phyloP scores from a whole-genome alignment of 192 early-diverging fungal species.

The Coemansia sp. region DNA sequence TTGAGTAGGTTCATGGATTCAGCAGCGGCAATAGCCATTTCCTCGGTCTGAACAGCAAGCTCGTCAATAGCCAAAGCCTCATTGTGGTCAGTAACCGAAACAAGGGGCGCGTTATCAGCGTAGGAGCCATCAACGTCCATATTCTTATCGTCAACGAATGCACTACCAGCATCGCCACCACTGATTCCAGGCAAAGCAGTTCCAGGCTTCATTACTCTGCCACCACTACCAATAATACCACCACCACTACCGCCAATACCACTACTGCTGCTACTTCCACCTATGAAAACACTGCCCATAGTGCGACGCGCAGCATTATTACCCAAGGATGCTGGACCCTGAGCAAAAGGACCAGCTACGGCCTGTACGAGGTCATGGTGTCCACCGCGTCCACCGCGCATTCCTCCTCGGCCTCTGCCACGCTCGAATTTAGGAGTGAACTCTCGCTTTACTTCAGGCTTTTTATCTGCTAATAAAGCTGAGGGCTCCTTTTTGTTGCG shows the following conservation, averaged over 20 bases:
- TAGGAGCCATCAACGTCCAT: neutral
- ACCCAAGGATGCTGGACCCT: constrained; percentile 41
- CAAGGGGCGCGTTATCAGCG: constrained; percentile 10
- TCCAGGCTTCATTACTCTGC: neutral
- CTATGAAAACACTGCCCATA: constrained; percentile 2
- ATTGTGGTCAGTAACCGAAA: constrained; percentile 34
- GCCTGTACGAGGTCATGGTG: constrained; percentile 27
- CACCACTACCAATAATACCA: neutral
- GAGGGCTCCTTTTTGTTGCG: constrained; percentile 41
- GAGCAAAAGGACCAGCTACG: constrained; percentile 44
- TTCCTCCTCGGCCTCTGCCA: constrained; percentile 13
- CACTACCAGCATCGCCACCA: neutral
- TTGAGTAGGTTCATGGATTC: constrained; percentile 23
- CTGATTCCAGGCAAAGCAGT: constrained; percentile 10
- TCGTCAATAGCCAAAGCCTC: neutral
- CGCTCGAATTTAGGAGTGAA: neutral
- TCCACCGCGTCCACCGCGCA: constrained; percentile 11
- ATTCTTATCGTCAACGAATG: neutral
- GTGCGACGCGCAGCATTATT: neutral
- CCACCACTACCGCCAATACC: neutral
- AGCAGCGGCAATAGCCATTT: constrained; percentile 36
- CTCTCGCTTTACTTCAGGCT: constrained; percentile 17
- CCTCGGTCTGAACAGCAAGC: constrained; percentile 50
- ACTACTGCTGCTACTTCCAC: neutral
- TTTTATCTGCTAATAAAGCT: constrained; percentile 3